Conservation (phyloP, 1,284 basidiomycete species). For the Sanghuangporus weigelae region DNA sequence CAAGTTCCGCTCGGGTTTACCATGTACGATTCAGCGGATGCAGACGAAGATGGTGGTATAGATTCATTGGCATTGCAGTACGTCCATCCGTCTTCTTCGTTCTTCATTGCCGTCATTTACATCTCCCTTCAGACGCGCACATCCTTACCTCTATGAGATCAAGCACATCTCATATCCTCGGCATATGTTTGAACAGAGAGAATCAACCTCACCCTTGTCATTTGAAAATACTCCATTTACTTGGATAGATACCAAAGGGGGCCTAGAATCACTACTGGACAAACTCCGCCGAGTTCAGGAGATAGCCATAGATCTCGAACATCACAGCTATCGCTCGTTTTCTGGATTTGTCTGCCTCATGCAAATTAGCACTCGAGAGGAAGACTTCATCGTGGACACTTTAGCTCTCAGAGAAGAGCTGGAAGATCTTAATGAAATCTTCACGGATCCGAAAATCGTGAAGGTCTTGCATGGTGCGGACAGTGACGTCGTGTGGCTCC, state of each 20-base stretch:
- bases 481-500: constrained; percentile 93
- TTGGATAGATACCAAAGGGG: constrained; percentile 62
- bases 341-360: constrained; percentile 89
- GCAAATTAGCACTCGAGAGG: constrained; percentile 83
- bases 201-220: constrained; percentile 45
- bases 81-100: constrained; percentile 24
- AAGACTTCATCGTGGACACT: constrained; percentile 87
- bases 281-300: constrained; percentile 63
- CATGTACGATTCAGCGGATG: constrained; percentile 36
- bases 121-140: constrained; percentile 27
- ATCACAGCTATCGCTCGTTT: constrained; percentile 85
- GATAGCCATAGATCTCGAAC: constrained; percentile 92
- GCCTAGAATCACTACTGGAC: constrained; percentile 62
- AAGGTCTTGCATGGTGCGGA: constrained; percentile 96
- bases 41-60: constrained; percentile 22
- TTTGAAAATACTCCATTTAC: constrained; percentile 70
- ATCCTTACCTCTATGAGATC: constrained; percentile 84
- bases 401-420: constrained; percentile 75
- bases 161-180: constrained; percentile 66
- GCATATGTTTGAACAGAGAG: constrained; percentile 52
- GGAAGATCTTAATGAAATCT: constrained; percentile 67
- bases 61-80: constrained; percentile 15
- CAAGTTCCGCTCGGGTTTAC: constrained; percentile 69
- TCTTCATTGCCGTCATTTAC: constrained; percentile 12
- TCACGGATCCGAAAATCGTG: constrained; percentile 80